phyloP scores from a whole-genome alignment of 805 yeast genomes.

The Maudiozyma barnettii region DNA sequence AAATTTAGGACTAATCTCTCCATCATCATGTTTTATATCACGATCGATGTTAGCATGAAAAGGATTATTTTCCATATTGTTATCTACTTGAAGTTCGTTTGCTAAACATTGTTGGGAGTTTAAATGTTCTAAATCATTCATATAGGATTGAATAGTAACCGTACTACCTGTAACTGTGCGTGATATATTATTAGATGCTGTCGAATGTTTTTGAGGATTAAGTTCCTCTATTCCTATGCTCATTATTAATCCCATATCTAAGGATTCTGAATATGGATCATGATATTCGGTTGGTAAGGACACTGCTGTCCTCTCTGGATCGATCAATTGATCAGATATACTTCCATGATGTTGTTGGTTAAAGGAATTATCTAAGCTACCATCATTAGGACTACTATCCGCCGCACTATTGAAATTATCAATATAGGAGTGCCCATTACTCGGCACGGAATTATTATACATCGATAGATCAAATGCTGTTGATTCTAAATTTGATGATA shows the following conservation, averaged over 20 bases:
- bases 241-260: background rate
- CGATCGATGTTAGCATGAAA: background rate
- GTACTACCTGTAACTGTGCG: background rate
- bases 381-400: background rate
- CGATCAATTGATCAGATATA: background rate
- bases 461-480: background rate
- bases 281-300: background rate
- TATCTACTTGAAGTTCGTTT: background rate
- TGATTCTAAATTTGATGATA: background rate
- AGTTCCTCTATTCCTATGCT: background rate
- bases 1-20: background rate
- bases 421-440: background rate
- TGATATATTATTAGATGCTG: background rate
- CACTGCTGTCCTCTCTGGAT: background rate
- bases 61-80: background rate
- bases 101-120: no score
- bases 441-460: background rate
- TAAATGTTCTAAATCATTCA: background rate
- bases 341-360: background rate
- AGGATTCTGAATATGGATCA: background rate
- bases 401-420: background rate
- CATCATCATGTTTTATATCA: background rate
- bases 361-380: background rate
- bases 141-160: background rate
- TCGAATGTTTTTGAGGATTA: background rate